Percentiles rank a stretch among this genome's conserved stretches.
These are phyloP conservation scores for Xylariaceae sp. DNA, from an alignment of 2,329 filamentous ascomycete species.

Conservation along the genomic window DNA sequence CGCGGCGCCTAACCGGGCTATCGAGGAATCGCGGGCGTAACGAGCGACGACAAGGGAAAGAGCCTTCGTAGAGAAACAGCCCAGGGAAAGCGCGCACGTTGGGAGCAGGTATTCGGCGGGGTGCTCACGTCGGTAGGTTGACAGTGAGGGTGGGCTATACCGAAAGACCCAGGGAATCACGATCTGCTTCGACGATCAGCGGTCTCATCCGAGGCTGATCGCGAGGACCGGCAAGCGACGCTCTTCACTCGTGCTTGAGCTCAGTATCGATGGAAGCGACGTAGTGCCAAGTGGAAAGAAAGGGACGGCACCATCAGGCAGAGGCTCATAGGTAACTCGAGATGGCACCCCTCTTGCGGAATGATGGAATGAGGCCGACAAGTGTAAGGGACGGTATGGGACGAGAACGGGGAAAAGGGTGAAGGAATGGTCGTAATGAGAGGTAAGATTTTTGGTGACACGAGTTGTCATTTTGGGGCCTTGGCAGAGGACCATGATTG, in stretches of 20 bases:
- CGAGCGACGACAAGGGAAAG: constrained; percentile 29
- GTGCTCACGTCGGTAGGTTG: neutral
- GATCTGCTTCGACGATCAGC: constrained; percentile 6
- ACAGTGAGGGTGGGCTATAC: neutral
- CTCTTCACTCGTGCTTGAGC: constrained; percentile 5
- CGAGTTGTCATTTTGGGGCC: constrained; percentile 7
- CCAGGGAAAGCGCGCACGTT: neutral
- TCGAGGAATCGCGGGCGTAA: constrained; percentile 21
- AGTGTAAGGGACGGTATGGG: constrained; percentile 7
- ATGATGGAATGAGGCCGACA: constrained; percentile 9
- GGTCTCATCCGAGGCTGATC: constrained; percentile 14
- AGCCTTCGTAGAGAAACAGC: constrained; percentile 1
- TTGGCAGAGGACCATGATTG: neutral
- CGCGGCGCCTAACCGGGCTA: constrained; percentile 2
- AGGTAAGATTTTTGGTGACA: constrained; percentile 18
- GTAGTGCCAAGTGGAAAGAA: neutral
- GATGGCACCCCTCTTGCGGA: constrained; percentile 7
- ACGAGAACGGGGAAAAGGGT: constrained; percentile 14
- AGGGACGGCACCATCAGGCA: constrained; percentile 1
- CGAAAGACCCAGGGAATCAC: constrained; percentile 1
- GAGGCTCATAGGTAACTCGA: neutral
- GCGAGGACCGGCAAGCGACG: constrained; percentile 10
- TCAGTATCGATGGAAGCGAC: constrained; percentile 1
- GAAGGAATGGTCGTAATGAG: constrained; percentile 9
- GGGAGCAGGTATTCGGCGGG: neutral